Evolutionary conservation across 169 alveolate genomes (phyloP), one percentile per base, ranked within the genome.

Genomic region (Plasmodium knowlesi): DNA sequence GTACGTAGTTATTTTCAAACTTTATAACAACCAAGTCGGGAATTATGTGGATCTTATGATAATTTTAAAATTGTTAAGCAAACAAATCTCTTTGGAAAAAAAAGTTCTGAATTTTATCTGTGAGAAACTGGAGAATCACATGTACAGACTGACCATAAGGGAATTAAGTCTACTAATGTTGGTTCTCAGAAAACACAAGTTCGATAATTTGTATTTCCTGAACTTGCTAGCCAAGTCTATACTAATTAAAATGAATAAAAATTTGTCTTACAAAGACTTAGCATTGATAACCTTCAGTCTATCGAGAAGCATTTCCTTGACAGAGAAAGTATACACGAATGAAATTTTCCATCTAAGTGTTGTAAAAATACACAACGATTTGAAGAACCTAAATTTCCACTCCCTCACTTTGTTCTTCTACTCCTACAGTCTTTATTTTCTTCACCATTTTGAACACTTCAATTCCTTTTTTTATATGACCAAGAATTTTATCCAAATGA

Each of bases 181-280:
- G 25, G 19, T 89, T 22, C 82, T 89, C 43, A 89, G 83, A 61
- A 89, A 89, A 79, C 61, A 89, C 82, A 89, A 89, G 3, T 89
- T 79, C 50, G 94, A 89, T 9, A 89, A 79, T 61, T 2, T 28
- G 3, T 89, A 89, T 50, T 89, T 30, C 72, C 46, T 89, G 3
- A 89, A 78, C 53, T 10, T 89, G 53, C 43, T 89, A 12, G 71
- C 83, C 28, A 89, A 89, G 70, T 78, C 90, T 37, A 89, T 89
- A 22, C 82, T 89, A 73, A 89, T 89, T 72, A 89, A 19, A 89
- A 89, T 89, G 89, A 89, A 89, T 61, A 89, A 89, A 67, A 89
- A 78, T 78, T 25, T 89, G 28, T 89, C 94, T 0, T 89, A 89
- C 50, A 89, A 89, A 67, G 94, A 89, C 46, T 32, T 89, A 37